Evolutionary conservation across 73 alveolate species (phyloP), one percentile per base, ranked within the genome.

Genomic region (Paramecium caudatum): DNA sequence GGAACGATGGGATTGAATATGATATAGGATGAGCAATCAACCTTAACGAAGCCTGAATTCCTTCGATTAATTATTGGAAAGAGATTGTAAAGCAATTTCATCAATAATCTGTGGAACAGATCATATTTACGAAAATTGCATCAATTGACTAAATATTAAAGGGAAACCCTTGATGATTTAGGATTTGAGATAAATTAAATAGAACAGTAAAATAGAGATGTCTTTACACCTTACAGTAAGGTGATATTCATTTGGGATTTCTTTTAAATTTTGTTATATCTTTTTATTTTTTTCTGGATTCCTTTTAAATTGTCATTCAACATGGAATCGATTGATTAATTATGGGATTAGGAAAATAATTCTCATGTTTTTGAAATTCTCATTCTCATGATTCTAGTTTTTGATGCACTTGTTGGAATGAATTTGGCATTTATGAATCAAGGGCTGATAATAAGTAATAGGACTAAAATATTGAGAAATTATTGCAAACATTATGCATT

Each of bases 171-270:
- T 12, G 84, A 68, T 34, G 84, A 68, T 68, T 37, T 68, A 68
- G 19, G 36, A 32, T 32, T 68, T 68, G 50, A 41, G 12, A 41
- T 8, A 8, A 8, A 41, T 8, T 41, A 41, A 68, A 43, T 34
- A 37, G 69, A 41, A 19, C 46, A 0, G 46, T 13, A 74, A 10
- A 21, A 25, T n/a, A 15, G 30, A 23, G 21, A 68, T 68, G 84
- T 68, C 25, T 68, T 68, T 68, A 34, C 84, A 68, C 84, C 84
- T 4, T 68, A 68, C 27, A 68, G 84, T 34, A 30, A 68, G 19
- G 25, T 68, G 10, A 68, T 68, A 12, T 32, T 37, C 32, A 32
- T 68, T 68, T 68, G 84, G 84, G 84, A 68, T 68, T 10, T 68
- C 12, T 34, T 49, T 13, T 68, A 68, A 21, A 68, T 68, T 9